Conservation (phyloP, 176 grass and related monocot species). For the Ensete ventricosum region DNA sequence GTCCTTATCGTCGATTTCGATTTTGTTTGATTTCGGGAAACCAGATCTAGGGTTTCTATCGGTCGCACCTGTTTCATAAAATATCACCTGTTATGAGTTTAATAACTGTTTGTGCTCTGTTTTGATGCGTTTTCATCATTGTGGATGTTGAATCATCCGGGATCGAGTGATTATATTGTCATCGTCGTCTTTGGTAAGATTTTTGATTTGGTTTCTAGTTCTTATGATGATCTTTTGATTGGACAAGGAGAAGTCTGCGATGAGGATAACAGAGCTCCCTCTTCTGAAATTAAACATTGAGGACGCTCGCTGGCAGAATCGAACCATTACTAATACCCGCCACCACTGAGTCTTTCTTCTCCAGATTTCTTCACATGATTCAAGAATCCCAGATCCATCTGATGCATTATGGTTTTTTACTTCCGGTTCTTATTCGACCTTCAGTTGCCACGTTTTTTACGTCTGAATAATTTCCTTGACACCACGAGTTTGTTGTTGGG, state of each 20-base stretch:
- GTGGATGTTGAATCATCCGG: too few species aligned
- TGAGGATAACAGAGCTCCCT: slow-evolving; percentile 97
- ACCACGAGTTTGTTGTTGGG: neutral
- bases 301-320: slow-evolving; percentile 93
- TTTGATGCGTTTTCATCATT: too few species aligned
- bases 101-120: too few species aligned
- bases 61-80: too few species aligned
- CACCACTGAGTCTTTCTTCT: slow-evolving; percentile 51
- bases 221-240: neutral
- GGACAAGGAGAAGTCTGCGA: slow-evolving; percentile 26
- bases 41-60: too few species aligned
- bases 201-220: neutral
- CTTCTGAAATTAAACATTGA: slow-evolving; percentile 66
- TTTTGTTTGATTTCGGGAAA: neutral
- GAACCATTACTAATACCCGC: slow-evolving; percentile 54
- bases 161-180: too few species aligned
- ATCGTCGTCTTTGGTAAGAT: neutral
- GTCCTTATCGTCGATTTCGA: neutral
- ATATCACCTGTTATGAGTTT: too few species aligned
- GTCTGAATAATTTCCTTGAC: neutral
- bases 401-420: slow-evolving; percentile 27
- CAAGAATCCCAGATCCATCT: slow-evolving; percentile 27
- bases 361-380: slow-evolving; percentile 83
- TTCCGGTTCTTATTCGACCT: slow-evolving; percentile 30
- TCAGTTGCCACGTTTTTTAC: slow-evolving; percentile 5